phyloP scores from a whole-genome alignment of 768 basidiomycete genomes.

The Rubroboletus satanas region DNA sequence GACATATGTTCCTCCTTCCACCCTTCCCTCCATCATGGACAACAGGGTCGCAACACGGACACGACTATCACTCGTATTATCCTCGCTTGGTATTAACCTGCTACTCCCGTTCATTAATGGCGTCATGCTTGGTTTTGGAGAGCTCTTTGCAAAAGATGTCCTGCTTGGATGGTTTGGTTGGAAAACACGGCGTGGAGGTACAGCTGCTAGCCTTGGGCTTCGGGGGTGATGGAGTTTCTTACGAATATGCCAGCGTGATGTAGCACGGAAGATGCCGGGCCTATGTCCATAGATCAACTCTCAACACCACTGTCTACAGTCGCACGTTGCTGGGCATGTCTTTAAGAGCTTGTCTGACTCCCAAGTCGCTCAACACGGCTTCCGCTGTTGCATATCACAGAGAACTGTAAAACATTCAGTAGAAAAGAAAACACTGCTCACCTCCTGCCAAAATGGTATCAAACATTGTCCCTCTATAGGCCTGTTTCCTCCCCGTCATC shows the following conservation, averaged over 20 bases:
- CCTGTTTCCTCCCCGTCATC: background rate
- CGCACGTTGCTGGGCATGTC: constrained; percentile 51
- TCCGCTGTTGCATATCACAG: constrained; percentile 36
- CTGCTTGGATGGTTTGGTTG: constrained; percentile 52
- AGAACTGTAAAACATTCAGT: background rate
- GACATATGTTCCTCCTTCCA: constrained; percentile 38
- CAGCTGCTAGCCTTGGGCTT: constrained; percentile 25
- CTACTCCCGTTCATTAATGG: constrained; percentile 88
- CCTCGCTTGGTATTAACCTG: constrained; percentile 79
- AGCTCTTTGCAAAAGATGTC: constrained; percentile 85
- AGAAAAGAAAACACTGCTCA: background rate
- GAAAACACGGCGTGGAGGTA: constrained; percentile 29
- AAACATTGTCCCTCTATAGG: constrained; percentile 23
- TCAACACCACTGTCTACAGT: constrained; percentile 28
- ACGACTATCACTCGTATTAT: constrained; percentile 62
- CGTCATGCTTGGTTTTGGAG: constrained; percentile 95
- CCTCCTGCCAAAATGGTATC: constrained; percentile 27
- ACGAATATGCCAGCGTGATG: background rate
- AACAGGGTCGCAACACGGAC: constrained; percentile 60
- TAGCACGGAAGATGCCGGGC: background rate
- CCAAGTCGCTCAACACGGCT: constrained; percentile 56
- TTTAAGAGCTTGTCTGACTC: constrained; percentile 56
- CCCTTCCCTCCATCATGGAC: constrained; percentile 71
- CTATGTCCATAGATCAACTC: background rate
- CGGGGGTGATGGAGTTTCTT: constrained; percentile 11